A percentile compares a stretch with the other conserved stretches of the same genome.
Evolutionary conservation across 352 stramenopile genomes (phyloP).

Genomic region (Phytophthora boehmeriae): DNA sequence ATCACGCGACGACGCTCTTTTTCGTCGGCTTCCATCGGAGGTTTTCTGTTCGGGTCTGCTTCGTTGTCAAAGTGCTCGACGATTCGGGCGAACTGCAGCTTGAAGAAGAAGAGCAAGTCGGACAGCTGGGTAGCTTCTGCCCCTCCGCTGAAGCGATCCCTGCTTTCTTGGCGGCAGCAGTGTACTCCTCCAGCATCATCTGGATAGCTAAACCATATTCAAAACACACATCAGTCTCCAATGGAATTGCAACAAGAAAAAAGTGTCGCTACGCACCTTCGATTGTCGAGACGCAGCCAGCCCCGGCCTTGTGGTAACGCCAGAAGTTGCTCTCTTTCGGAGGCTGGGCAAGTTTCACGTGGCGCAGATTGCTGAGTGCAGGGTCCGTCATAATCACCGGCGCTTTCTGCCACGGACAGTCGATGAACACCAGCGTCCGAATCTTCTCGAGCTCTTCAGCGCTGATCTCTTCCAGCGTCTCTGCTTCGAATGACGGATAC

Average conservation of each 20-base stretch:
- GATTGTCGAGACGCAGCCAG: constrained; percentile 88
- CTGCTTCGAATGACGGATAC: constrained; percentile 77
- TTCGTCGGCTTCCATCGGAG: constrained; percentile 81
- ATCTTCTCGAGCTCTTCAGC: constrained; percentile 60
- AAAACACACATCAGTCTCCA: neutral
- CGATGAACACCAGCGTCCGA: constrained; percentile 85
- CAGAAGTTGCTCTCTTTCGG: constrained; percentile 88
- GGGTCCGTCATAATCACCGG: constrained; percentile 71
- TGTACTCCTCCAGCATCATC: constrained; percentile 83
- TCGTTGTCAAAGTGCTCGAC: constrained; percentile 64
- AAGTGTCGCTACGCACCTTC: constrained; percentile 59
- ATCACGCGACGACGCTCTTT: constrained; percentile 80
- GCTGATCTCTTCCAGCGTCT: constrained; percentile 67
- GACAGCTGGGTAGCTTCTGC: constrained; percentile 46
- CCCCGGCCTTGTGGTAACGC: constrained; percentile 86
- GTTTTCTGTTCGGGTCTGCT: constrained; percentile 52
- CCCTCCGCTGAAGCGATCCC: constrained; percentile 39
- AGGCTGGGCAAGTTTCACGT: constrained; percentile 80
- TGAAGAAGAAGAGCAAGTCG: constrained; percentile 87
- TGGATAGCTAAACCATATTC: constrained; percentile 65
- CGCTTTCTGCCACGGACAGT: constrained; percentile 88
- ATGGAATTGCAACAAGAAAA: constrained; percentile 2
- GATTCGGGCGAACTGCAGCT: constrained; percentile 76
- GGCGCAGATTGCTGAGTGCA: constrained; percentile 57
- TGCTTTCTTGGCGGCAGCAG: constrained; percentile 41